phyloP scores from a whole-genome alignment of 768 basidiomycete species.

The Royoungia palumana region DNA sequence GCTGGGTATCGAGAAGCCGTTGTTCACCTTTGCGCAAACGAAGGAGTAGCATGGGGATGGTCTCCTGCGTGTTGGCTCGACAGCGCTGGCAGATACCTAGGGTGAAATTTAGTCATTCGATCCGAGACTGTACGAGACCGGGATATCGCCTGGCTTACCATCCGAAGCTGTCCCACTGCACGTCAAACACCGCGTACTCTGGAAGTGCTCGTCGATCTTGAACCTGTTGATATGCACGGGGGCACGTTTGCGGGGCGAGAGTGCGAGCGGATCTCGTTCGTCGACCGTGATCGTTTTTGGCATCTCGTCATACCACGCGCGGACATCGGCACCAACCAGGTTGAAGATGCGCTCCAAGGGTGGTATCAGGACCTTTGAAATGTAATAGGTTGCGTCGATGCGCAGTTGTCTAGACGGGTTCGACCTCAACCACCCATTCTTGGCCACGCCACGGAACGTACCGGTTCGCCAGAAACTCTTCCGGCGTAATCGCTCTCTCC shows the following conservation, averaged over 20 bases:
- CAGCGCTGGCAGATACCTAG: slow-evolving; percentile 69
- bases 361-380: slow-evolving; percentile 80
- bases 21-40: slow-evolving; percentile 54
- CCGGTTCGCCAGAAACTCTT: slow-evolving; percentile 65
- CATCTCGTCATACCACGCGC: slow-evolving; percentile 86
- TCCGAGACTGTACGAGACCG: neutral
- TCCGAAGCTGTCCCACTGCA: slow-evolving; percentile 57
- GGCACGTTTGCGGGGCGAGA: slow-evolving; percentile 37
- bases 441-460: slow-evolving; percentile 27
- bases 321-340: slow-evolving; percentile 84
- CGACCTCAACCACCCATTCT: neutral
- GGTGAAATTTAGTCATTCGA: too few species aligned
- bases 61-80: slow-evolving; percentile 44
- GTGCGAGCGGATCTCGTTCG: slow-evolving; percentile 33
- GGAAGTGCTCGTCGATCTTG: slow-evolving; percentile 76
- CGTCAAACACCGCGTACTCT: slow-evolving; percentile 62
- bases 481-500: slow-evolving; percentile 71
- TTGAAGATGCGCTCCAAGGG: slow-evolving; percentile 90
- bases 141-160: slow-evolving; percentile 34
- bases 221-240: slow-evolving; percentile 33
- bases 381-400: slow-evolving; percentile 89
- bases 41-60: slow-evolving; percentile 54
- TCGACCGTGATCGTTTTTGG: slow-evolving; percentile 50
- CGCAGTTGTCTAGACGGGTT: slow-evolving; percentile 49
- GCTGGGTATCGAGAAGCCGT: slow-evolving; percentile 55